phyloP scores from a whole-genome alignment of 768 basidiomycete genomes.

The Hypsizygus marmoreus region DNA sequence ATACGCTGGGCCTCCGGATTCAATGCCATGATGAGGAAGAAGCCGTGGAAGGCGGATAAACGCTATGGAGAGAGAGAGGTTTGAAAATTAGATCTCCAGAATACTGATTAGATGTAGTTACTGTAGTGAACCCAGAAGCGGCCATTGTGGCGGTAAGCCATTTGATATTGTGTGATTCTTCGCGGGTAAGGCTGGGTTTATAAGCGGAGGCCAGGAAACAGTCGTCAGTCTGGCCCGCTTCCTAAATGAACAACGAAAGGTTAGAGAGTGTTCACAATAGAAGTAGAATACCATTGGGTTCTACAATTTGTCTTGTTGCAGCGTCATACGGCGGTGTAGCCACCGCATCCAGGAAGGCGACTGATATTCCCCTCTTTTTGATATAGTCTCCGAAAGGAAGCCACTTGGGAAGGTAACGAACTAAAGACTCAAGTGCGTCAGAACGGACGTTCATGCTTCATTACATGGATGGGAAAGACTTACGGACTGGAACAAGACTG shows the following conservation, averaged over 20 bases:
- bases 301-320: background rate
- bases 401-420: slow-evolving; percentile 11
- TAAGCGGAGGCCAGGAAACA: background rate
- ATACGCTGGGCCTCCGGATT: slow-evolving; percentile 22
- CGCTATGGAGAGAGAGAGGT: background rate
- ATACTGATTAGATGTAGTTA: background rate
- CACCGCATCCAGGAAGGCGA: background rate
- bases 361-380: background rate
- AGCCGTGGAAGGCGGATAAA: slow-evolving; percentile 14
- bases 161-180: slow-evolving; percentile 1
- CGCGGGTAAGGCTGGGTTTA: background rate
- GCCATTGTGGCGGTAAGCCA: slow-evolving; percentile 1
- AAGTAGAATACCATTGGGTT: background rate
- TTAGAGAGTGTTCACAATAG: background rate
- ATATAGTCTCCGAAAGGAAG: slow-evolving; percentile 7
- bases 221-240: background rate
- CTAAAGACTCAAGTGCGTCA: background rate
- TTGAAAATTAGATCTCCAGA: background rate
- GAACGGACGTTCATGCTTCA: background rate
- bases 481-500: slow-evolving; percentile 27
- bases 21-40: slow-evolving; percentile 30
- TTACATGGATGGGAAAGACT: background rate
- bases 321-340: background rate
- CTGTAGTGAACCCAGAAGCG: slow-evolving; percentile 1
- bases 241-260: background rate